Evolutionary conservation across 768 basidiomycete genomes (phyloP).

Genomic region (Lactarius sanguifluus): DNA sequence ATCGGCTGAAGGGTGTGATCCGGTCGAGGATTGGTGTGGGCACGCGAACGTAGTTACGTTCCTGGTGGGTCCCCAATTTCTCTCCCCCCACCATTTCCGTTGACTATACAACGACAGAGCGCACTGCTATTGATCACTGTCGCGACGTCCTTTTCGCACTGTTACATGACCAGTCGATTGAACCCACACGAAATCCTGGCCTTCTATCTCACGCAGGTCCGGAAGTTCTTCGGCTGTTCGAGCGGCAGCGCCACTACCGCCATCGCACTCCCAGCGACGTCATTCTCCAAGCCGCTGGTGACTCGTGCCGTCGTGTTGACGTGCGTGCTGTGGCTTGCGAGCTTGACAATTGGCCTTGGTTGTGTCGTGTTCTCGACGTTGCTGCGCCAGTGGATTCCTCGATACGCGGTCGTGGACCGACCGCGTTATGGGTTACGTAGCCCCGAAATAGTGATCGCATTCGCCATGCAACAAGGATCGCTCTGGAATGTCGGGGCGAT

Average conservation of each 20-base stretch:
- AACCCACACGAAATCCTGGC: background rate
- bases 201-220: background rate
- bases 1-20: background rate
- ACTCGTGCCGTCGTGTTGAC: background rate
- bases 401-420: background rate
- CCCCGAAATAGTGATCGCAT: background rate
- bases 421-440: background rate
- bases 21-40: background rate
- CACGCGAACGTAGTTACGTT: conserved; percentile 6
- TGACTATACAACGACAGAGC: conserved; percentile 7
- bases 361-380: background rate
- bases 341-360: conserved; percentile 8
- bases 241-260: background rate
- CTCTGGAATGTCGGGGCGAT: background rate
- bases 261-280: background rate
- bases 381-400: background rate
- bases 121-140: background rate
- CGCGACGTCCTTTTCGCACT: background rate
- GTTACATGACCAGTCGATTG: background rate
- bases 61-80: background rate
- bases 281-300: background rate
- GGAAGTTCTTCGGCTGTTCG: background rate
- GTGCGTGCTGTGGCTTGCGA: conserved; percentile 9
- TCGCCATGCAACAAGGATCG: background rate
- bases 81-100: background rate